phyloP scores from a whole-genome alignment of 495 filamentous ascomycete genomes.

The Lineolata rhizophorae region DNA sequence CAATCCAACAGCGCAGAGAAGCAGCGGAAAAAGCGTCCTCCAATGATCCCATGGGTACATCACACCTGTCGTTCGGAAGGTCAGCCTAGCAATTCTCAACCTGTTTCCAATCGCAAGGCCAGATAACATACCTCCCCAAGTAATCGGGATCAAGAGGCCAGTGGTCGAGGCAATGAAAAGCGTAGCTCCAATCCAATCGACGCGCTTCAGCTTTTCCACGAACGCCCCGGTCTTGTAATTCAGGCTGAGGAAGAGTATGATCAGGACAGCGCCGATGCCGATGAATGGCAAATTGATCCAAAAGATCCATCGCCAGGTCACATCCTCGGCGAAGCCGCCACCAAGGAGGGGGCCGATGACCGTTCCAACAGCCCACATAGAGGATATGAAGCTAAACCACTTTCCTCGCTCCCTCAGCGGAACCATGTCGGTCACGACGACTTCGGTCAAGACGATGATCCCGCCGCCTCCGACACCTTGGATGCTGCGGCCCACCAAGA shows the following conservation, averaged over 20 bases:
- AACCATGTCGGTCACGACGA: conserved; percentile 43
- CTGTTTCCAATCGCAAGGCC: too few species aligned
- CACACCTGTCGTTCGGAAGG: too few species aligned
- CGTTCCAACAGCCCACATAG: conserved; percentile 32
- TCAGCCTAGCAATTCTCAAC: too few species aligned
- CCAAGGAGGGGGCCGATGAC: conserved; percentile 45
- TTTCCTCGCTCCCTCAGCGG: conserved; percentile 27
- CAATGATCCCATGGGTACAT: conserved; percentile 26
- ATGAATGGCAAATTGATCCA: conserved; percentile 36
- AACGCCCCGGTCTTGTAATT: conserved; percentile 17
- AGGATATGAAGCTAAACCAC: conserved; percentile 20
- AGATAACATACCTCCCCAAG: conserved; percentile 35
- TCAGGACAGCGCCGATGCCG: conserved; percentile 22
- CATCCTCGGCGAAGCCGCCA: conserved; percentile 42
- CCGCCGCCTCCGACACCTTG: conserved; percentile 60
- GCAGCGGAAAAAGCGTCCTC: conserved; percentile 22
- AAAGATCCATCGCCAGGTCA: conserved; percentile 35
- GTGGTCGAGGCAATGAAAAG: conserved; percentile 25
- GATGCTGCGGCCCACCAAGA: conserved; percentile 41
- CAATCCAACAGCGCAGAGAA: conserved; percentile 11
- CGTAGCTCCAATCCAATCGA: conserved; percentile 22
- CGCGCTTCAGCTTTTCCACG: conserved; percentile 12
- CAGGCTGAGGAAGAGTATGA: conserved; percentile 27
- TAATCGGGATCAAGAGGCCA: conserved; percentile 30
- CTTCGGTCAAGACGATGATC: conserved; percentile 36